Evolutionary conservation across 2,329 filamentous ascomycete genomes (phyloP).

Genomic region (Aspergillus sp.): DNA sequence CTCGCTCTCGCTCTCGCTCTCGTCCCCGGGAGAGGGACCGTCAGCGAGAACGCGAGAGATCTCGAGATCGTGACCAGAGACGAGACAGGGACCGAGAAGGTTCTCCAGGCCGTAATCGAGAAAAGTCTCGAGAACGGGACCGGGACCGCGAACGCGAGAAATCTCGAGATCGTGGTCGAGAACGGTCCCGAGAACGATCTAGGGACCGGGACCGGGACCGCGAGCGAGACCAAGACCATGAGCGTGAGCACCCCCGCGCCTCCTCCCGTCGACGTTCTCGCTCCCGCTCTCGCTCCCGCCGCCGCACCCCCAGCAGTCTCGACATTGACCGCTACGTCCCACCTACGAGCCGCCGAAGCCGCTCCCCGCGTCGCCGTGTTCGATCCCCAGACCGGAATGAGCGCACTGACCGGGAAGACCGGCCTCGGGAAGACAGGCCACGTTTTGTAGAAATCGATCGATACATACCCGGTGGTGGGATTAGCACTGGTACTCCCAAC

Average conservation of each 20-base stretch:
- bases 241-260: slow-evolving; percentile 8
- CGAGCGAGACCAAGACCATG: slow-evolving; percentile 7
- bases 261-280: slow-evolving; percentile 21
- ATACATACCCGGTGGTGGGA: slow-evolving; percentile 32
- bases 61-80: slow-evolving; percentile 5
- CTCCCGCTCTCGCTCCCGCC: slow-evolving; percentile 22
- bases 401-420: slow-evolving; percentile 1
- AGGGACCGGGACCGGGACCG: slow-evolving; percentile 9
- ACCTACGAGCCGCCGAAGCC: slow-evolving; percentile 32
- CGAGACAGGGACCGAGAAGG: slow-evolving; percentile 4
- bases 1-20: slow-evolving; percentile 17
- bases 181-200: slow-evolving; percentile 8
- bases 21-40: slow-evolving; percentile 4
- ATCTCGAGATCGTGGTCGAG: slow-evolving; percentile 5
- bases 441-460: slow-evolving; percentile 30
- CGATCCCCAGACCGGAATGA: slow-evolving; percentile 26
- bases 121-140: slow-evolving; percentile 1
- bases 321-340: slow-evolving; percentile 40
- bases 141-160: slow-evolving; percentile 2
- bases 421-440: slow-evolving; percentile 3
- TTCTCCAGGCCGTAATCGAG: slow-evolving; percentile 1
- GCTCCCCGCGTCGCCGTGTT: slow-evolving; percentile 32
- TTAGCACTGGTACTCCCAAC: slow-evolving; percentile 12
- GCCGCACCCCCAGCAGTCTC: slow-evolving; percentile 24
- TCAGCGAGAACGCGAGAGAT: slow-evolving; percentile 3